Base-by-base conservation (phyloP, 2,329 filamentous ascomycete genomes). In the Raffaelea ambrosiae region DNA sequence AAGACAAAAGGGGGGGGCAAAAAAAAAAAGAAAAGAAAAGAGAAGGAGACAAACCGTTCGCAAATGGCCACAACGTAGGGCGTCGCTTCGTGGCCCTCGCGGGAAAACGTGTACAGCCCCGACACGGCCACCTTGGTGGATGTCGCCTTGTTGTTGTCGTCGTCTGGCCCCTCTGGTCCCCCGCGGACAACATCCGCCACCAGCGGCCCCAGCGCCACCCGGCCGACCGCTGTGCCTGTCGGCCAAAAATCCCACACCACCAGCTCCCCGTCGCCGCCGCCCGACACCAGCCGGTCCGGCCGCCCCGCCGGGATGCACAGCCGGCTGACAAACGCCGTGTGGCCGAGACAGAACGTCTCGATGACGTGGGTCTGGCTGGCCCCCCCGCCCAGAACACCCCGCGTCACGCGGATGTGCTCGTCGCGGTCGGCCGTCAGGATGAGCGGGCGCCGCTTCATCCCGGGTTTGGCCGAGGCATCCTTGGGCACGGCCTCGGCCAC, bases 291-390 rank as follows among this genome's bases (percentile, higher is more conserved):
- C 1, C 84, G 56, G n/a, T 81, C 73, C 3, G 73, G 72, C 21
- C 71, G 66, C 46, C 65, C 67, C 0, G 61, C 61, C 1, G 83
- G 81, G 18, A 91, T 67, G 58, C 83, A 84, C 40, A 98, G 69
- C 49, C 79, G 81, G 67, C 76, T 88, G 54, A 98, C 73, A 62
- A 97, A 97, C 35, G 90, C 79, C 46, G 74, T 81, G 65, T 98
- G 93, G 4, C 89, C 91, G 3, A 96, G 76, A 61, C 91, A 97
- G 65, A 86, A 97, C 0, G 75, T 75, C 64, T 97, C 89, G 54
- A 96, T 94, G 51, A 97, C 74, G 63, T 96, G 84, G 1, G 88
- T 74, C 63, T 97, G 90, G n/a, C 51, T 14, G 14, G 82, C 73
- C n/a, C n/a, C n/a, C n/a, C n/a, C n/a, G n/a, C n/a, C n/a, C n/a